Percentiles rank a stretch among this genome's conserved stretches.
Evolutionary conservation across 2,329 filamentous ascomycete species (phyloP).

Genomic region (Cryoendolithus antarcticus): DNA sequence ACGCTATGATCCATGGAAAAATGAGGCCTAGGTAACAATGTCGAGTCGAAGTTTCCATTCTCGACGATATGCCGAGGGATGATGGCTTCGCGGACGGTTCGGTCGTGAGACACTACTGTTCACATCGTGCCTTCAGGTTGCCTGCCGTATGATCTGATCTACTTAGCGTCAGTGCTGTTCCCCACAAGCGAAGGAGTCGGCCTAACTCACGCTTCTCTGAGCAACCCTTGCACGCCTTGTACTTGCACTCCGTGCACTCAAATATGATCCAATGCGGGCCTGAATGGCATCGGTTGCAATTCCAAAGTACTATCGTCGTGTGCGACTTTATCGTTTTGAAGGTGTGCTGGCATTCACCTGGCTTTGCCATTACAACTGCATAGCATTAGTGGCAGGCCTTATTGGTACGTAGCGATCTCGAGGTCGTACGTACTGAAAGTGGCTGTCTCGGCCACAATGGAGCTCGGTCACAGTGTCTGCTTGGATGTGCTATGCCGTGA

Average conservation of each 20-base stretch:
- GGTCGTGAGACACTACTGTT: too few species aligned
- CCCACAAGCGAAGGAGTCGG: too few species aligned
- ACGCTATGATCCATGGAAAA: conserved; percentile 11
- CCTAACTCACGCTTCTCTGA: conserved; percentile 28
- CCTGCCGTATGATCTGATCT: too few species aligned
- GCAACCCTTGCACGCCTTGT: conserved; percentile 38
- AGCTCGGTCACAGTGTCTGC: too few species aligned
- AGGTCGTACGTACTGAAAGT: background rate
- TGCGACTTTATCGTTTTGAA: conserved; percentile 42
- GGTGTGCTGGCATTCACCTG: conserved; percentile 35
- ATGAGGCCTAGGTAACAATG: too few species aligned
- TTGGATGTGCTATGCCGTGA: too few species aligned
- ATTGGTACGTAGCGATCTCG: background rate
- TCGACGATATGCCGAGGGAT: too few species aligned
- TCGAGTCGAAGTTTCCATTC: too few species aligned
- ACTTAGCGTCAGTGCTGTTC: too few species aligned
- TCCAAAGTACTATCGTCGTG: conserved; percentile 39
- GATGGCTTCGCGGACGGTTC: too few species aligned
- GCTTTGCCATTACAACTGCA: conserved; percentile 30
- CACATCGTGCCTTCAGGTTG: too few species aligned
- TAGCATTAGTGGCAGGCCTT: background rate
- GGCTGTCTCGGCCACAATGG: too few species aligned
- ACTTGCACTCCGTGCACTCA: conserved; percentile 39
- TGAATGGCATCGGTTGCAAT: conserved; percentile 40
- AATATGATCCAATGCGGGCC: conserved; percentile 40